Conservation (phyloP, 257 asterid species). For the Solanum raphanifolium region DNA sequence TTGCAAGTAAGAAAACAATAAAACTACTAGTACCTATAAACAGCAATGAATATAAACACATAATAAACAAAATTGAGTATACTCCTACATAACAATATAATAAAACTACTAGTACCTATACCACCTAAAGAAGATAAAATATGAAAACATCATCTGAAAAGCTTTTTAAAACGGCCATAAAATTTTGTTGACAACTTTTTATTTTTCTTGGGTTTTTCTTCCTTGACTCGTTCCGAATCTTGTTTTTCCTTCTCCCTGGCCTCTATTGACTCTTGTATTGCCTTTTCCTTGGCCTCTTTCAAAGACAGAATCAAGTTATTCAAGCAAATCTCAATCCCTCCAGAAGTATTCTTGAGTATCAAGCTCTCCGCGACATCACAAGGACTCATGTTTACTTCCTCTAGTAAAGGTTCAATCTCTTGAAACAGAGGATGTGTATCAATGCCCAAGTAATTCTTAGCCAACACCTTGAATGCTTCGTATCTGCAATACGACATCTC, state of each 20-base stretch:
- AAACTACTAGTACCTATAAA: no score
- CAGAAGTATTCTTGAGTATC: not conserved
- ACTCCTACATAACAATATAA: not conserved
- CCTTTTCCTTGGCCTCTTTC: not conserved
- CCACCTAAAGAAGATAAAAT: not conserved
- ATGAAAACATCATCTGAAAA: not conserved
- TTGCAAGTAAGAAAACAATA: not conserved
- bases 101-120: not conserved
- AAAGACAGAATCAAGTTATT: not conserved
- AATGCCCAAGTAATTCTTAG: not conserved
- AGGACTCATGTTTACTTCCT: not conserved
- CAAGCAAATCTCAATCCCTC: not conserved
- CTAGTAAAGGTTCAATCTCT: not conserved
- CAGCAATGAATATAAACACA: no score
- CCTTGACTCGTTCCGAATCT: not conserved
- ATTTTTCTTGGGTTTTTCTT: not conserved
- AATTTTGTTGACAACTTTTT: not conserved
- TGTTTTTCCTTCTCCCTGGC: not conserved
- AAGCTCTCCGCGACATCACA: not conserved
- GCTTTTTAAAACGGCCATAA: not conserved
- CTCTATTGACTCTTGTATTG: not conserved
- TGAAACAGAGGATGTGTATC: not conserved
- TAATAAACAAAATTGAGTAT: not conserved
- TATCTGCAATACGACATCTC: not conserved
- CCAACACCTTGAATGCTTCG: constrained; percentile 1